Conservation (phyloP, 2,329 filamentous ascomycete genomes). For the Fusarium tuaranense region DNA sequence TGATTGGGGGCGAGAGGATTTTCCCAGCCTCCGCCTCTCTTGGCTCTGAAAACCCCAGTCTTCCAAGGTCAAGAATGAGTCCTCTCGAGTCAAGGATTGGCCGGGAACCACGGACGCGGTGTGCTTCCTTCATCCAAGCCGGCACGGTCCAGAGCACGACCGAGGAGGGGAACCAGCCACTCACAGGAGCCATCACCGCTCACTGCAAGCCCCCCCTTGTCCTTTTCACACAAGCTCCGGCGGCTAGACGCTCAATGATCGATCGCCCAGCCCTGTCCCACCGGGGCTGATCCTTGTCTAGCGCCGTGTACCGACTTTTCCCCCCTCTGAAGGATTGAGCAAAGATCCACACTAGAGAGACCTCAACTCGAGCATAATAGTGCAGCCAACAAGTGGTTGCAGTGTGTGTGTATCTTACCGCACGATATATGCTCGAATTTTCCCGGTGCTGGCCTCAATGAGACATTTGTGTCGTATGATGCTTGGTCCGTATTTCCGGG, state of each 20-base stretch:
- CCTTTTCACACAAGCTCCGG: conserved; percentile 30
- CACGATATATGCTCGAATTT: background rate
- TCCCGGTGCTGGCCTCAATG: background rate
- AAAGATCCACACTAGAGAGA: background rate
- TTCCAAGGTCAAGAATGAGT: background rate
- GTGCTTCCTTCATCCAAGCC: conserved; percentile 7
- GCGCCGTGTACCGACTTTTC: background rate
- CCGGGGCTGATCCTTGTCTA: conserved; percentile 6
- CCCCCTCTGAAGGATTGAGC: background rate
- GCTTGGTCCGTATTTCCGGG: background rate
- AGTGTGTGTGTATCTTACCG: background rate
- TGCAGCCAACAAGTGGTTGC: conserved; percentile 1
- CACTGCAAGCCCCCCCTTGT: conserved; percentile 24
- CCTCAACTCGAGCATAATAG: background rate
- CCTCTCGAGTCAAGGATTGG: conserved; percentile 10
- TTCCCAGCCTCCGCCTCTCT: conserved; percentile 21
- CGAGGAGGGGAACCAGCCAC: conserved; percentile 28
- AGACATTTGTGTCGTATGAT: conserved; percentile 1
- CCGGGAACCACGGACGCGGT: conserved; percentile 10
- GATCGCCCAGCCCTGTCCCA: conserved; percentile 1
- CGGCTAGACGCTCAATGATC: conserved; percentile 33
- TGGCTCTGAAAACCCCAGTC: background rate
- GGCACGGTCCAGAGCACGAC: conserved; percentile 3
- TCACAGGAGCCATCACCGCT: conserved; percentile 17
- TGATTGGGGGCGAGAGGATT: conserved; percentile 14